Conservation (phyloP, 371 early-diverging fungal genomes). For the Sanchytrium tribonematis region DNA sequence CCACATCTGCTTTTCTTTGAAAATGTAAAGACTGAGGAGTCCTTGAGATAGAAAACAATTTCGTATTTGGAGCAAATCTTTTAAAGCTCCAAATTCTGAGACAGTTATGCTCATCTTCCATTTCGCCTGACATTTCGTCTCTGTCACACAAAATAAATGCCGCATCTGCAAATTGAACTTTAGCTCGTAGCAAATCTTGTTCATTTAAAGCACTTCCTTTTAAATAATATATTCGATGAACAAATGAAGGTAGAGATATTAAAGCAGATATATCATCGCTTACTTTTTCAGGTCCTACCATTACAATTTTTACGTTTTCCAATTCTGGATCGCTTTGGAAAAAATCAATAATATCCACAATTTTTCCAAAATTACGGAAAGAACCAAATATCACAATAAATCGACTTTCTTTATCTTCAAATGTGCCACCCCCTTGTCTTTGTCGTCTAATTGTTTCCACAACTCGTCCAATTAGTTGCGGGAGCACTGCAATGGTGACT, state of each 20-base stretch:
- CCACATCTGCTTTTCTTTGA: background rate
- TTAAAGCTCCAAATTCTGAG: background rate
- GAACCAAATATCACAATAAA: background rate
- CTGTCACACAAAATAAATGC: background rate
- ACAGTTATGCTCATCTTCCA: background rate
- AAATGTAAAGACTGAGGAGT: background rate
- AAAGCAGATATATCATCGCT: background rate
- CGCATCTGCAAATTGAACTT: background rate
- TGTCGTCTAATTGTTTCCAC: conserved; percentile 18
- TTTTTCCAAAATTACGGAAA: background rate
- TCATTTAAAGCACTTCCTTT: background rate
- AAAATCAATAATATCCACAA: background rate
- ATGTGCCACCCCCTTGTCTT: background rate
- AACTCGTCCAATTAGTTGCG: conserved; percentile 23
- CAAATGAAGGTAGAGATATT: background rate
- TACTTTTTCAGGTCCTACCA: background rate
- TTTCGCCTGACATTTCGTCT: background rate
- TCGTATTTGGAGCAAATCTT: background rate
- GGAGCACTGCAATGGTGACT: conserved; percentile 29
- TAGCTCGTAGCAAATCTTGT: background rate
- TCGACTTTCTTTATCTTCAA: background rate
- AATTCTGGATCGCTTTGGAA: background rate
- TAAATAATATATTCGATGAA: background rate
- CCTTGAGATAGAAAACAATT: background rate
- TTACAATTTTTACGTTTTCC: background rate